phyloP scores from a whole-genome alignment of 2,329 filamentous ascomycete genomes.

The Sordariomycetes sp. region DNA sequence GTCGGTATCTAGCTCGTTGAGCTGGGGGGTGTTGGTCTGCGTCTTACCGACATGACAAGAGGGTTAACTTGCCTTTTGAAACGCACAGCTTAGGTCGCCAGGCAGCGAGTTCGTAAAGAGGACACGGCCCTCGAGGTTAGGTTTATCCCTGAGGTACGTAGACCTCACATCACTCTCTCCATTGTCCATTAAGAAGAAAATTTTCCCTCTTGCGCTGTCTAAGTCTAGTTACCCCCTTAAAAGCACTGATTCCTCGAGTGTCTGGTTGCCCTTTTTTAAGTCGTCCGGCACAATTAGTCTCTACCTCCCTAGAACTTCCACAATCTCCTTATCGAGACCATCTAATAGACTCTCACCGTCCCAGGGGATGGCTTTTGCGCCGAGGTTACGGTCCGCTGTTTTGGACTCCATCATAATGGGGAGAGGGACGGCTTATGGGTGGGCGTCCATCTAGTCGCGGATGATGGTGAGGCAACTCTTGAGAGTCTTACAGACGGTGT shows the following conservation, averaged over 20 bases:
- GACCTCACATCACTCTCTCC: constrained; percentile 25
- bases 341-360: constrained; percentile 24
- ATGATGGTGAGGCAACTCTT: constrained; percentile 30
- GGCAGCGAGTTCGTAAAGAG: constrained; percentile 39
- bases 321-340: constrained; percentile 36
- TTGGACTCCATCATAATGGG: constrained; percentile 41
- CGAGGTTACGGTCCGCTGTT: constrained; percentile 19
- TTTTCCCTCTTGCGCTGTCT: constrained; percentile 29
- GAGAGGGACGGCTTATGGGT: constrained; percentile 34
- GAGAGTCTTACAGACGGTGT: constrained; percentile 35
- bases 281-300: constrained; percentile 38
- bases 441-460: constrained; percentile 31
- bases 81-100: constrained; percentile 33
- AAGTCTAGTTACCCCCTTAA: constrained; percentile 37
- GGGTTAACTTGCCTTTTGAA: constrained; percentile 25
- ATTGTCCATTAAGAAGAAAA: constrained; percentile 42
- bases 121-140: constrained; percentile 30
- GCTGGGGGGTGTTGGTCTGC: constrained; percentile 11
- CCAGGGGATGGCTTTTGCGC: constrained; percentile 31
- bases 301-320: constrained; percentile 25
- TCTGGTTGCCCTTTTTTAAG: constrained; percentile 26
- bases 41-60: neutral
- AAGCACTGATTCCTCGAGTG: constrained; percentile 36
- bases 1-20: constrained; percentile 29
- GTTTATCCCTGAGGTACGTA: constrained; percentile 23